Base-by-base conservation (phyloP, 2,329 filamentous ascomycete genomes). In the Xylaria sp. region DNA sequence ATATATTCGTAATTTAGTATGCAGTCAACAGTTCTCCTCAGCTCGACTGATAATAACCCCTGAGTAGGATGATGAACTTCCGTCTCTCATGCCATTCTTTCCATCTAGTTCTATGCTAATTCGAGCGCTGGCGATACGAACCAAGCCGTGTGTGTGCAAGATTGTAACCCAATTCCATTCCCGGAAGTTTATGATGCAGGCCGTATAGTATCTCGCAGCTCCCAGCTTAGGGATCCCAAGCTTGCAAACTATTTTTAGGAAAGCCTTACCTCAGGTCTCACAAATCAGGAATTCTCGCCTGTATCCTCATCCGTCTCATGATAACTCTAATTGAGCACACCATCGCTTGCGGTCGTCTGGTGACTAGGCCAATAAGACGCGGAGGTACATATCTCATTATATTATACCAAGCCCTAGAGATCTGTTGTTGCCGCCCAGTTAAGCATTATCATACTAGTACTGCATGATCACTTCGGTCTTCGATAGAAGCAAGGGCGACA, bases 121-220 rank as follows among this genome's bases (percentile, higher is more conserved):
- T 51, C 52, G 46, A 58, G 52, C 31, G 13, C 13, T 39, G 41
- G 55, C 1, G 43, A 66, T 54, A 56, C 51, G 43, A 39, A 33
- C 23, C 56, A 43, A 28, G 8, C 25, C n/a, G 55, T 41, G 31
- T n/a, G 28, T 48, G 57, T 61, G 57, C 61, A 62, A 65, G 36
- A 62, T 62, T 66, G 62, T 23, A 59, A 46, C 51, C 62, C 56
- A 39, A 51, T 20, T 51, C 25, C 58, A 58, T 28, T 48, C 43
- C 51, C 66, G 66, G 62, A 62, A 36, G 36, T 36, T 33, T 49
- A 51, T 10, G 41, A 68, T 57, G 62, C 57, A 64, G 62, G 57
- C 54, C 52, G 62, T 56, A 68, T 58, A 62, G 33, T 68, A 62
- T 58, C 57, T 10, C 31, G 57, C 62, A 68, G 62, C 33, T 65